These are phyloP conservation scores for Aspergillus chevalieri DNA, from an alignment of 2,329 filamentous ascomycete genomes.

Conservation along the genomic window DNA sequence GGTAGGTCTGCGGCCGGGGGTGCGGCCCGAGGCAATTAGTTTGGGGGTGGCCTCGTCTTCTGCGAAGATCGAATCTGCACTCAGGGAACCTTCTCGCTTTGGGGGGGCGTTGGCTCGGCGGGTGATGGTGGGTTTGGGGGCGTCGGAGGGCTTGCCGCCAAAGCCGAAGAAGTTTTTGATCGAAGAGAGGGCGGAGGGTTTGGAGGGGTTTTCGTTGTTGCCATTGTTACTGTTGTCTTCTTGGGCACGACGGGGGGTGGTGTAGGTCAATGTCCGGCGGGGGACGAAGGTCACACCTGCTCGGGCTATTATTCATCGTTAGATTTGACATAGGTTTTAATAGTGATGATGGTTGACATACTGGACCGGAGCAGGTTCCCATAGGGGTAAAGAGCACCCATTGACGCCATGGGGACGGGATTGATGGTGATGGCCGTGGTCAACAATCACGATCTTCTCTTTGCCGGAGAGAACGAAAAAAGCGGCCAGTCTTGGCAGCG, in stretches of 20 bases:
- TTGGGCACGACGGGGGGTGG: conserved; percentile 23
- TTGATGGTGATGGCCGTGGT: background rate
- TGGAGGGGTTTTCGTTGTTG: conserved; percentile 12
- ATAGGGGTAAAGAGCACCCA: conserved; percentile 31
- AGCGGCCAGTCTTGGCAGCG: background rate
- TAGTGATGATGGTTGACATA: conserved; percentile 12
- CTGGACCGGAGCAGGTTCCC: conserved; percentile 35
- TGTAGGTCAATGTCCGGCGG: conserved; percentile 32
- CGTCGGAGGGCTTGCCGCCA: conserved; percentile 13
- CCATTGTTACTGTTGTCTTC: conserved; percentile 16
- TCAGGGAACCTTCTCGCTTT: conserved; percentile 31
- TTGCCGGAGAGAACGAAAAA: background rate
- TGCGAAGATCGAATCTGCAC: conserved; percentile 37
- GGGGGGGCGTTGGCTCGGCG: conserved; percentile 22
- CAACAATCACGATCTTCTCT: background rate
- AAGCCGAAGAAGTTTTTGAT: conserved; percentile 30
- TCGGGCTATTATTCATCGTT: conserved; percentile 23
- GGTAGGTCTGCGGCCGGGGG: conserved; percentile 17
- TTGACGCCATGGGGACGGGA: conserved; percentile 30
- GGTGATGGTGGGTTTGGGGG: conserved; percentile 23
- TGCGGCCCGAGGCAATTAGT: conserved; percentile 20
- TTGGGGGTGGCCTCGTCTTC: conserved; percentile 27
- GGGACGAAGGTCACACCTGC: conserved; percentile 27
- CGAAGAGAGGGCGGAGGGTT: conserved; percentile 23
- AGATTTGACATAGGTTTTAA: background rate